These are phyloP conservation scores for Kwoniella bestiolae DNA, from an alignment of 768 basidiomycete species.

Conservation along the genomic window DNA sequence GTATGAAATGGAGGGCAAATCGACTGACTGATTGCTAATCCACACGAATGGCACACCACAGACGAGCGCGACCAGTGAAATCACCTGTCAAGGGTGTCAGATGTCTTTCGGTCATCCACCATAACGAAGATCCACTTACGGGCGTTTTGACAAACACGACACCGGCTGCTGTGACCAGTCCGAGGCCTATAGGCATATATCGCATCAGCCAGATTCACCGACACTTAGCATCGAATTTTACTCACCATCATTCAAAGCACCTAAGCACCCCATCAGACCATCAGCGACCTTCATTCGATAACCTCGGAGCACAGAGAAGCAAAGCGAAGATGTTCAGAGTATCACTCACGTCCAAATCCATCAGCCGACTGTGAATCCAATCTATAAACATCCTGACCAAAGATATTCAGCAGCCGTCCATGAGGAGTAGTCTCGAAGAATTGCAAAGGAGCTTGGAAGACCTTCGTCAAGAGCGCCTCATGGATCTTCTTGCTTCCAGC, in stretches of 20 bases:
- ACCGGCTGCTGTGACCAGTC: slow-evolving; percentile 9
- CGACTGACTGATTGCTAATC: slow-evolving; percentile 34
- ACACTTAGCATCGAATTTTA: not conserved
- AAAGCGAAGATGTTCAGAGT: too few species aligned
- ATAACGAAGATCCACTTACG: too few species aligned
- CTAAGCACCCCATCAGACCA: not conserved
- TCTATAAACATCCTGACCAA: slow-evolving; percentile 44
- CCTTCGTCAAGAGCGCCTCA: slow-evolving; percentile 26
- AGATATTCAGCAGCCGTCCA: slow-evolving; percentile 51
- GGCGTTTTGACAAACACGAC: slow-evolving; percentile 30
- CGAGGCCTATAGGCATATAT: slow-evolving; percentile 6
- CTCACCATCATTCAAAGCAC: slow-evolving; percentile 19
- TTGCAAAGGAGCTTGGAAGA: slow-evolving; percentile 40
- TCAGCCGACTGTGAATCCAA: slow-evolving; percentile 46
- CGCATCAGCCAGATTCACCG: not conserved
- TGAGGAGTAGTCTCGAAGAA: slow-evolving; percentile 50
- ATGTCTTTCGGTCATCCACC: too few species aligned
- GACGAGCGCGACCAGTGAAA: slow-evolving; percentile 27
- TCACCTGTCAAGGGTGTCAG: too few species aligned
- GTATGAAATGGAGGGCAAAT: not conserved
- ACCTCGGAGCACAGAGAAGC: too few species aligned
- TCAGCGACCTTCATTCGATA: not conserved
- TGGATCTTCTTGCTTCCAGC: slow-evolving; percentile 38
- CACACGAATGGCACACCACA: slow-evolving; percentile 39
- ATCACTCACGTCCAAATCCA: slow-evolving; percentile 41